phyloP scores from a whole-genome alignment of 2,329 filamentous ascomycete genomes.

The Pseudogymnoascus sp. region DNA sequence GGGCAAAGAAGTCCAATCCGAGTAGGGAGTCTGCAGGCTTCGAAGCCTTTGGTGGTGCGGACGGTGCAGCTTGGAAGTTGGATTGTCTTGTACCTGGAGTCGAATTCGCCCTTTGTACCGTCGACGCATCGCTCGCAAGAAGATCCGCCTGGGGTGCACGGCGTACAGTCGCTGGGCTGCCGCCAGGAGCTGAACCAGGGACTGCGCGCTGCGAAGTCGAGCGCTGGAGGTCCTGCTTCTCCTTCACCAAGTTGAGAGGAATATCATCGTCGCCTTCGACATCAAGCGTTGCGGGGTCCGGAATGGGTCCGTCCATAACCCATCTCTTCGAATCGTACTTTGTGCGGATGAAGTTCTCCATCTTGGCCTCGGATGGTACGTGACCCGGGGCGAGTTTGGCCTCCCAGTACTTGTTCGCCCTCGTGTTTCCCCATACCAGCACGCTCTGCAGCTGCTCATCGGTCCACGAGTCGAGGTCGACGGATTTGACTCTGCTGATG shows the following conservation, averaged over 20 bases:
- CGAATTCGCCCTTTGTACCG: slow-evolving; percentile 61
- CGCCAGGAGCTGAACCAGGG: slow-evolving; percentile 21
- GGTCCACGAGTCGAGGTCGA: slow-evolving; percentile 96
- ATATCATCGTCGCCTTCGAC: slow-evolving; percentile 80
- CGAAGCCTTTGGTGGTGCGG: slow-evolving; percentile 57
- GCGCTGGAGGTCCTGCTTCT: slow-evolving; percentile 56
- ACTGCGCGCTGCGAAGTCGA: slow-evolving; percentile 27
- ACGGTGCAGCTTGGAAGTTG: slow-evolving; percentile 53
- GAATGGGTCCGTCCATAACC: slow-evolving; percentile 96
- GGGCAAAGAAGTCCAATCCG: slow-evolving; percentile 86
- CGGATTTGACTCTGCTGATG: slow-evolving; percentile 95
- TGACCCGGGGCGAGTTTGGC: slow-evolving; percentile 85
- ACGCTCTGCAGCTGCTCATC: slow-evolving; percentile 95
- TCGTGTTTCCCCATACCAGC: slow-evolving; percentile 87
- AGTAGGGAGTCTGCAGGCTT: slow-evolving; percentile 79
- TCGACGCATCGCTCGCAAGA: slow-evolving; percentile 66
- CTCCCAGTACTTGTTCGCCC: slow-evolving; percentile 99
- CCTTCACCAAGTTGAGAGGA: slow-evolving; percentile 52
- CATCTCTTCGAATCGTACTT: slow-evolving; percentile 99
- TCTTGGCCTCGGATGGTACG: slow-evolving; percentile 91
- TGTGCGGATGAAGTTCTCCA: slow-evolving; percentile 98
- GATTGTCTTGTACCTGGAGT: slow-evolving; percentile 51
- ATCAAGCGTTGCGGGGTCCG: slow-evolving; percentile 83
- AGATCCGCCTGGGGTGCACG: slow-evolving; percentile 60
- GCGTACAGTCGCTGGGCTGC: slow-evolving; percentile 26